Conservation (phyloP, 495 filamentous ascomycete genomes). For the Daldinia loculata region DNA sequence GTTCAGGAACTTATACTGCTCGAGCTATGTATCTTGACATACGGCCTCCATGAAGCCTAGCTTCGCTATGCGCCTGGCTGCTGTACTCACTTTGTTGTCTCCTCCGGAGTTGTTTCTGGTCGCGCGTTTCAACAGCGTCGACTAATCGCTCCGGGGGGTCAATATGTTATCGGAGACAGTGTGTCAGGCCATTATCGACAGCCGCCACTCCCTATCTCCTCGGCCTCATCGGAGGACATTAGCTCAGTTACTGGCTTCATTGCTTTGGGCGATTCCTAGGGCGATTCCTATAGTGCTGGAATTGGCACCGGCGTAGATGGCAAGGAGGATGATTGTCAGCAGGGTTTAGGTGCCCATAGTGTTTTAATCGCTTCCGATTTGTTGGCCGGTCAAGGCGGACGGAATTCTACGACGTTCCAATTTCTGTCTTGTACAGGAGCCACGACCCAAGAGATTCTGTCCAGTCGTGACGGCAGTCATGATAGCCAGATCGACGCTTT, state of each 20-base stretch:
- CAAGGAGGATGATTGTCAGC: slow-evolving; percentile 53
- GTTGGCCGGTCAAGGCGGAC: slow-evolving; percentile 11
- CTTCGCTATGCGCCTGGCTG: slow-evolving; percentile 36
- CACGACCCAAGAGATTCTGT: slow-evolving; percentile 47
- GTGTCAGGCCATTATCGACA: not conserved
- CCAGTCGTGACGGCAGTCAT: slow-evolving; percentile 43
- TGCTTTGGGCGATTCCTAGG: slow-evolving; percentile 60
- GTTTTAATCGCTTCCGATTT: slow-evolving; percentile 48
- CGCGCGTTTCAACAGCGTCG: slow-evolving; percentile 3
- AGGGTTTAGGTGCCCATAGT: slow-evolving; percentile 50
- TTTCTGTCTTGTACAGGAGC: slow-evolving; percentile 56
- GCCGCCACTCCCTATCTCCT: slow-evolving; percentile 1
- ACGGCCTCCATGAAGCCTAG: slow-evolving; percentile 16
- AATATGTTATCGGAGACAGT: slow-evolving; percentile 28
- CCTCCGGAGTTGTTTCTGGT: slow-evolving; percentile 7
- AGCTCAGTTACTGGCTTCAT: slow-evolving; percentile 44
- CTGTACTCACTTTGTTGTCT: slow-evolving; percentile 12
- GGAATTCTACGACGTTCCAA: slow-evolving; percentile 44
- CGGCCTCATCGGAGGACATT: not conserved
- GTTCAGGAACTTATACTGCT: slow-evolving; percentile 2
- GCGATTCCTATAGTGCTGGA: slow-evolving; percentile 60
- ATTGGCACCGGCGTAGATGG: slow-evolving; percentile 54
- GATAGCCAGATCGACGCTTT: slow-evolving; percentile 51
- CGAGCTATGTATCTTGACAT: slow-evolving; percentile 20
- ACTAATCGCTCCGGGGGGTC: slow-evolving; percentile 12